These are phyloP conservation scores for Phaeodactylum tricornutum DNA, from an alignment of 108 stramenopile species.

Conservation along the genomic window DNA sequence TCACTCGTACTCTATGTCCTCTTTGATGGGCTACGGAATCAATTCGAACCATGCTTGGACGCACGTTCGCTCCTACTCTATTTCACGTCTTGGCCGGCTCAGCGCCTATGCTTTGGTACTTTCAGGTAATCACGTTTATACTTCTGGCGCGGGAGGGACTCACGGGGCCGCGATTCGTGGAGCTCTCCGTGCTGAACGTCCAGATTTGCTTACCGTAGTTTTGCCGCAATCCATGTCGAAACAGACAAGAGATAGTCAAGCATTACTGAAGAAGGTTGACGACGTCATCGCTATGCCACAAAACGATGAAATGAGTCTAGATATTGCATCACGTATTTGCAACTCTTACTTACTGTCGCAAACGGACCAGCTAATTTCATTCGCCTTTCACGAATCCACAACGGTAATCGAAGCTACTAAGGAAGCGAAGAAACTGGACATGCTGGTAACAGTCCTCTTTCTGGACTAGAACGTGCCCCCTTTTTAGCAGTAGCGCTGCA, in stretches of 20 bases:
- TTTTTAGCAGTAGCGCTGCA: no score
- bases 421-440: constrained; percentile 83
- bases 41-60: not conserved
- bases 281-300: constrained; percentile 78
- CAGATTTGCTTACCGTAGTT: constrained; percentile 84
- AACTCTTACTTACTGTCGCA: constrained; percentile 82
- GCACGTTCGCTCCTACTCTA: not conserved
- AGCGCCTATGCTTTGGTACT: constrained; percentile 87
- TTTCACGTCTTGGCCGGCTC: constrained; percentile 3
- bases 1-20: no score
- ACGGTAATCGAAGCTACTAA: constrained; percentile 84
- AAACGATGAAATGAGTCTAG: constrained; percentile 73
- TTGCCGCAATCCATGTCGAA: constrained; percentile 82
- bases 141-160: constrained; percentile 86
- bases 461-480: no score
- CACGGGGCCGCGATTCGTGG: constrained; percentile 84
- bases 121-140: constrained; percentile 88
- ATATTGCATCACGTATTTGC: constrained; percentile 83
- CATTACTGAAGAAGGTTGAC: constrained; percentile 67
- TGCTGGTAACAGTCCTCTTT: constrained; percentile 83
- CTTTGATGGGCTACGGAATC: no score
- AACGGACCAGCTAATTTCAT: constrained; percentile 87
- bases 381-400: constrained; percentile 88
- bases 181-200: constrained; percentile 78
- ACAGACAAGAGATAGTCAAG: constrained; percentile 78